These are phyloP conservation scores for Alternaria solani DNA, from an alignment of 2,329 filamentous ascomycete genomes.

Conservation along the genomic window DNA sequence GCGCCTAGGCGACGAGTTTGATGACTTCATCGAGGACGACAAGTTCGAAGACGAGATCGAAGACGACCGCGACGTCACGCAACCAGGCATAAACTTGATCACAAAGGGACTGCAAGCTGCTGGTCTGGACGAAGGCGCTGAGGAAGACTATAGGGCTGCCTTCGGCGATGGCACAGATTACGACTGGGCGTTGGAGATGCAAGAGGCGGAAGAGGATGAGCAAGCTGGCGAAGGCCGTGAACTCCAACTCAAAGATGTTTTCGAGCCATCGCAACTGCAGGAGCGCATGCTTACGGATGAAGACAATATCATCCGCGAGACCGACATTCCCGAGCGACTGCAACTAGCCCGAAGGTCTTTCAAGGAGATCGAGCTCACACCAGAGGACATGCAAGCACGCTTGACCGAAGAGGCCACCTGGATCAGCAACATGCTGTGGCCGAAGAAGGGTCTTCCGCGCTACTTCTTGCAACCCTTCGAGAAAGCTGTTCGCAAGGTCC, in stretches of 20 bases:
- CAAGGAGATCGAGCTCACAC: slow-evolving; percentile 78
- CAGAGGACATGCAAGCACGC: slow-evolving; percentile 70
- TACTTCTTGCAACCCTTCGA: slow-evolving; percentile 84
- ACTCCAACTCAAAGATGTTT: slow-evolving; percentile 95
- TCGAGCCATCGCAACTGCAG: slow-evolving; percentile 92
- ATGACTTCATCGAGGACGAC: slow-evolving; percentile 95
- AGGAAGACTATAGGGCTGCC: slow-evolving; percentile 95
- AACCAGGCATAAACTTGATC: slow-evolving; percentile 75
- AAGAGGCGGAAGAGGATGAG: slow-evolving; percentile 82
- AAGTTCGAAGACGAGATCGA: slow-evolving; percentile 84
- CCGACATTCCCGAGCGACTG: slow-evolving; percentile 92
- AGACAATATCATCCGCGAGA: slow-evolving; percentile 87
- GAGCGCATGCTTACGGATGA: slow-evolving; percentile 96
- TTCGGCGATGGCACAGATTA: slow-evolving; percentile 97
- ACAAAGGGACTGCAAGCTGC: slow-evolving; percentile 78
- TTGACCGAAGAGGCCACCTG: slow-evolving; percentile 87
- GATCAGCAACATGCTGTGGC: slow-evolving; percentile 90
- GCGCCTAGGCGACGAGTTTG: slow-evolving; percentile 50
- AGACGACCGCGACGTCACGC: slow-evolving; percentile 82
- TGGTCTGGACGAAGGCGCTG: slow-evolving; percentile 87
- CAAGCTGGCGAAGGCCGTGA: slow-evolving; percentile 80
- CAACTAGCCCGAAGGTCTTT: slow-evolving; percentile 91
- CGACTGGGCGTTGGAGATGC: slow-evolving; percentile 88
- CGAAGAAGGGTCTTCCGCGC: slow-evolving; percentile 77
- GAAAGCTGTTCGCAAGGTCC: slow-evolving; percentile 86